These are phyloP conservation scores for Skeletonema menzelii DNA, from an alignment of 108 stramenopile species.

Conservation along the genomic window DNA sequence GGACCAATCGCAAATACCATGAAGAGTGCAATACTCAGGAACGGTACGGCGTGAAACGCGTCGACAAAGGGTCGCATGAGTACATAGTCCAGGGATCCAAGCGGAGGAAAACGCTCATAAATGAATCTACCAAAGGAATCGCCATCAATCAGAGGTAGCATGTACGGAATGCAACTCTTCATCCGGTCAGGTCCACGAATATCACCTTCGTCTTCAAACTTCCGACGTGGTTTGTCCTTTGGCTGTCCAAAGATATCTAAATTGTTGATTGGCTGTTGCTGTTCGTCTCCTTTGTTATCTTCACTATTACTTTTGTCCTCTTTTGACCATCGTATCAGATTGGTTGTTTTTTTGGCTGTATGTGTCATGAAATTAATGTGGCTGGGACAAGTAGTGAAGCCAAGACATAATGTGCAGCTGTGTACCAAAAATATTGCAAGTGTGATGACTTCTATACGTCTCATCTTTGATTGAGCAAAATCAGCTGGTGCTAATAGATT, in stretches of 20 bases:
- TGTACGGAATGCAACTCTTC: slow-evolving; percentile 52
- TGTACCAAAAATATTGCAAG: neutral
- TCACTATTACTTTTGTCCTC: slow-evolving; percentile 17
- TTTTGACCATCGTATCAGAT: neutral
- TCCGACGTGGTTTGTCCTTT: slow-evolving; percentile 14
- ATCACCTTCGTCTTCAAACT: slow-evolving; percentile 33
- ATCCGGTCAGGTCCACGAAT: slow-evolving; percentile 40
- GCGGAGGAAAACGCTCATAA: slow-evolving; percentile 70
- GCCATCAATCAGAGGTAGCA: slow-evolving; percentile 51
- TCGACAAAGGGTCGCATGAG: slow-evolving; percentile 61
- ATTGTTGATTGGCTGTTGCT: slow-evolving; percentile 18
- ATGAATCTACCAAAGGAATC: slow-evolving; percentile 76
- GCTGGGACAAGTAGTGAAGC: neutral
- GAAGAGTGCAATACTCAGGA: slow-evolving; percentile 68
- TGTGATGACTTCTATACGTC: neutral
- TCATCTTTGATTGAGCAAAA: neutral
- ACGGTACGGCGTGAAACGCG: slow-evolving; percentile 51
- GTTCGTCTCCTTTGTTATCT: slow-evolving; percentile 5
- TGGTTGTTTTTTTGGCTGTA: neutral
- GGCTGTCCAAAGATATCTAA: slow-evolving; percentile 41
- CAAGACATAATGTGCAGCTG: neutral
- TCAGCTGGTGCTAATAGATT: no score
- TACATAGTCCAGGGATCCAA: slow-evolving; percentile 59
- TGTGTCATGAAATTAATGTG: neutral
- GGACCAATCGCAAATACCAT: slow-evolving; percentile 62